Base-by-base conservation (phyloP, 2,329 filamentous ascomycete genomes). In the Colletotrichum endophyticum region DNA sequence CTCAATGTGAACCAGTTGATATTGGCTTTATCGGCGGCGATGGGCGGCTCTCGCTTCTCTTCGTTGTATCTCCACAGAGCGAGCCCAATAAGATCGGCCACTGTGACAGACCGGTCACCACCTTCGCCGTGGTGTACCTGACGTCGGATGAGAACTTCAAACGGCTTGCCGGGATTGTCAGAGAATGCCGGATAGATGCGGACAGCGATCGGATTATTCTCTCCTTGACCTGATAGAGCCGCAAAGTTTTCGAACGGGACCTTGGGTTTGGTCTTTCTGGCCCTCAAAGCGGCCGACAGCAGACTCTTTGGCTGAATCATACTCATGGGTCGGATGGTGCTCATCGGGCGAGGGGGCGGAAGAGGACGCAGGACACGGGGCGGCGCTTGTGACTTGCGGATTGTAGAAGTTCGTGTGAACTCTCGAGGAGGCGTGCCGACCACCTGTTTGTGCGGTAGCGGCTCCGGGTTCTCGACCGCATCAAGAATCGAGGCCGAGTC, bases 1-100 rank as follows among this genome's bases (percentile, higher is more conserved):
- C 95, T 91, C 72, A 98, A 86, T 28, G 93, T 95, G 94, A 94
- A 97, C 87, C 92, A 92, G 81, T 96, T 96, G 79, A 96, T 93
- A 79, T 95, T 95, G 69, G 92, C 87, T 81, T 95, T 95, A 67
- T 93, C 91, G 3, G 86, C 83, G 0, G 92, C 87, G 12, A 97
- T 86, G 1, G 89, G 82, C 5, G 95, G 95, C 78, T 95, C 91
- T 32, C 92, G 87, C 79, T 94, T 94, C 82, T 96, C 94, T 80
- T 96, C 93, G 64, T 92, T 91, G 82, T 96, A 97, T 78, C 94
- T 89, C 89, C 94, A 96, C 15, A 98, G 85, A 77, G 93, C 93
- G 77, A 96, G 89, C 0, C 95, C 95, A 78, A 98, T 96, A n/a
- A 96, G 89, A 80, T 98, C 95, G 2, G 93, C 92, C 16, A 97